Evolutionary conservation across 192 early-diverging fungal species (phyloP).

Genomic region (Rhizoclosmatium globosum): DNA sequence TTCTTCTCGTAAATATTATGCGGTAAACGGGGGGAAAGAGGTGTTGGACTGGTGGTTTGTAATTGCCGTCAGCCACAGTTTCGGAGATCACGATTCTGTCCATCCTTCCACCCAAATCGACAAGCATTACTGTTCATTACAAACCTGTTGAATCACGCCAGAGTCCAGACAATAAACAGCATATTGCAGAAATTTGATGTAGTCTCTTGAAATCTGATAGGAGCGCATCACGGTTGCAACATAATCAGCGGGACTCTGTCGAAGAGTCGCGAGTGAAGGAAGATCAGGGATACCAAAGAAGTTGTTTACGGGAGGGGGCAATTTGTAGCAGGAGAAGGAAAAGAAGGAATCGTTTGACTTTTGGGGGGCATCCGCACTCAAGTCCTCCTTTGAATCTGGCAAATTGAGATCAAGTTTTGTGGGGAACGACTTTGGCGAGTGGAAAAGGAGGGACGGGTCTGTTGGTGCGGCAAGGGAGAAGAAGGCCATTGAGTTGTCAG

Average conservation of each 20-base stretch:
- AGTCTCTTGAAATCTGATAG: conserved; percentile 36
- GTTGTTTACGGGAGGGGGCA: conserved; percentile 41
- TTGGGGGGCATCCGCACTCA: not conserved
- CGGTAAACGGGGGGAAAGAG: not conserved
- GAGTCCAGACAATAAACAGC: conserved; percentile 30
- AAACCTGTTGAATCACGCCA: conserved; percentile 28
- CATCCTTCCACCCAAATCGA: no score
- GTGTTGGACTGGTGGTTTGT: not conserved
- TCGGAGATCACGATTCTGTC: not conserved
- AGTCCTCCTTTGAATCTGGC: not conserved
- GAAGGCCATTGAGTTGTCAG: conserved; percentile 56
- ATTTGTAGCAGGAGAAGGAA: conserved; percentile 49
- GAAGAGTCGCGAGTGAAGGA: conserved; percentile 6
- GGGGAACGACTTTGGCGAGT: conserved; percentile 34
- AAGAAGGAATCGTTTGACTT: conserved; percentile 38
- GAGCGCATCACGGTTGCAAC: not conserved
- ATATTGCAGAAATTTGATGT: conserved; percentile 40
- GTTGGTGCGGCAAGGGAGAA: conserved; percentile 15
- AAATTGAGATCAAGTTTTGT: conserved; percentile 24
- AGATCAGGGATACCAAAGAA: conserved; percentile 50
- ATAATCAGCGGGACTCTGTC: not conserved
- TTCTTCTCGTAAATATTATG: not conserved
- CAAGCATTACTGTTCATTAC: not conserved
- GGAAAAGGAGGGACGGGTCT: conserved; percentile 18
- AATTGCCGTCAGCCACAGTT: not conserved